Percentiles rank a stretch among this genome's conserved stretches.
phyloP scores from a whole-genome alignment of 176 grass and related monocot genomes.

The Aechmea fasciata region DNA sequence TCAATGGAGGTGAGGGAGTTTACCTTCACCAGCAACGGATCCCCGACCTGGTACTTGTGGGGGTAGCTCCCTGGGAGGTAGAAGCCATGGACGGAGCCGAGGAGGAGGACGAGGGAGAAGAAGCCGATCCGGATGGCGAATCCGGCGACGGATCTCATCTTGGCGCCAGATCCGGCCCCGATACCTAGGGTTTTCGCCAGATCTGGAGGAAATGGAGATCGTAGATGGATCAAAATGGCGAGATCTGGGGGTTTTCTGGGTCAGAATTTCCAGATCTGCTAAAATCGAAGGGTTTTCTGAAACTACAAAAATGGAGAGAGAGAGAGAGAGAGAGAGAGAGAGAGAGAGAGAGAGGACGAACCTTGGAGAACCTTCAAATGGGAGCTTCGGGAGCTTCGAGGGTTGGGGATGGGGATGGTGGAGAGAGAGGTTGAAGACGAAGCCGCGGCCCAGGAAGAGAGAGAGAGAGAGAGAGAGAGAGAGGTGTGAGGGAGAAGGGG shows the following conservation, averaged over 20 bases:
- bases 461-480: background rate
- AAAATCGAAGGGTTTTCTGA: background rate
- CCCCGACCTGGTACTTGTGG: conserved; percentile 45
- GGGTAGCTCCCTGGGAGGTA: conserved; percentile 79
- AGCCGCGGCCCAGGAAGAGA: background rate
- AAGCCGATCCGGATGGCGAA: conserved; percentile 7
- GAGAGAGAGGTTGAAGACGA: background rate
- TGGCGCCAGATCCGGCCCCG: conserved; percentile 4
- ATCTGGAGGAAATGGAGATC: conserved; percentile 8
- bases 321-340: background rate
- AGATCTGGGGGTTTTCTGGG: background rate
- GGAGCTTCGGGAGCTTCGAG: background rate
- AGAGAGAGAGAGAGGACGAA: background rate
- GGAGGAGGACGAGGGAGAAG: background rate
- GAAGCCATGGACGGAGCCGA: conserved; percentile 25
- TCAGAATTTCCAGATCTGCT: background rate
- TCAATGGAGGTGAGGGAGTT: conserved; percentile 85
- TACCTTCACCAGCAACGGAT: conserved; percentile 48
- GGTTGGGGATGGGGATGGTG: too few relatives aligned
- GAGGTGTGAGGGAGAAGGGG: background rate
- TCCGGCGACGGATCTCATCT: background rate
- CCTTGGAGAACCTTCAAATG: background rate
- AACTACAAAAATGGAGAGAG: background rate
- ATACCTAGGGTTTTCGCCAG: background rate
- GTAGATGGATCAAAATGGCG: background rate